These are phyloP conservation scores for Candida berthetii DNA, from an alignment of 805 yeast genomes.

Conservation along the genomic window DNA sequence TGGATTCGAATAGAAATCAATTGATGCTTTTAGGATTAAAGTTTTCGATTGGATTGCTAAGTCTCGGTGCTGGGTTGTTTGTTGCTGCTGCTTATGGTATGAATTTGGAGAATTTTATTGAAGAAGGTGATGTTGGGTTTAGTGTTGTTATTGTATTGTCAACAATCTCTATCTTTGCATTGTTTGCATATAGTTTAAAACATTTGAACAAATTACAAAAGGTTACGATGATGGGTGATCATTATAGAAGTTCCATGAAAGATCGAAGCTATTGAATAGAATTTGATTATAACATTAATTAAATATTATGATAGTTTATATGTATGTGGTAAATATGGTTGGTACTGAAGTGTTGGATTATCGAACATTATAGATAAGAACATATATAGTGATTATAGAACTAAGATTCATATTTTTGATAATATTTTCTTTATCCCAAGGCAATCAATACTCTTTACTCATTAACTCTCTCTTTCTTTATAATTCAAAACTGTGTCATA, in stretches of 20 bases:
- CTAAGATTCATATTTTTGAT: too few species aligned
- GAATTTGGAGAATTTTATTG: conserved; percentile 91
- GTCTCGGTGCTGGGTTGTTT: conserved; percentile 76
- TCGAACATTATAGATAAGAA: too few species aligned
- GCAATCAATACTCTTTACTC: too few species aligned
- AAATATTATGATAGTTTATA: too few species aligned
- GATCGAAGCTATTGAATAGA: not conserved
- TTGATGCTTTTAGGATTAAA: conserved; percentile 82
- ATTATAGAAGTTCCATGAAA: conserved; percentile 3
- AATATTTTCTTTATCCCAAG: too few species aligned
- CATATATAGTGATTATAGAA: too few species aligned
- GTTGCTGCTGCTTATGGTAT: conserved; percentile 89
- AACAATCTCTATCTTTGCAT: conserved; percentile 34
- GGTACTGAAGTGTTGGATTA: too few species aligned
- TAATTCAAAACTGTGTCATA: not conserved
- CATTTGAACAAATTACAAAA: conserved; percentile 62
- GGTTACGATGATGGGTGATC: conserved; percentile 59
- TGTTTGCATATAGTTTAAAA: conserved; percentile 49
- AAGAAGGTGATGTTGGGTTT: conserved; percentile 73
- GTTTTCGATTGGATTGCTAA: conserved; percentile 76
- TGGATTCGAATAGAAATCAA: conserved; percentile 92
- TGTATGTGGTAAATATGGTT: too few species aligned
- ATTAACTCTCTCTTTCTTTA: not conserved
- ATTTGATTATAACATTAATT: not conserved
- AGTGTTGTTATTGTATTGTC: conserved; percentile 34